These are phyloP conservation scores for Ophiorrhiza pumila DNA, from an alignment of 257 asterid species.

Conservation along the genomic window DNA sequence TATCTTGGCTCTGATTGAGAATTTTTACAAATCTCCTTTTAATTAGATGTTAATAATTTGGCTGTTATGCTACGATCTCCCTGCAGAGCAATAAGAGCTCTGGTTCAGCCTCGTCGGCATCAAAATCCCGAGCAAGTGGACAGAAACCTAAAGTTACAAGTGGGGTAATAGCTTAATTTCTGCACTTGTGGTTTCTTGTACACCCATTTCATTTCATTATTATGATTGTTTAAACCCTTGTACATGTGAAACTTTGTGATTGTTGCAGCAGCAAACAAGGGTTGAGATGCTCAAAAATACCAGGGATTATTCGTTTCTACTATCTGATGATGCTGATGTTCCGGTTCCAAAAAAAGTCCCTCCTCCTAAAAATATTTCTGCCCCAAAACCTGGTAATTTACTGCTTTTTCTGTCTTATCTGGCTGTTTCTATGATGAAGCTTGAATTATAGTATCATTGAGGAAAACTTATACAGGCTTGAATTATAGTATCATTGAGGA, in stretches of 20 bases:
- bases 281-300: conserved; percentile 69
- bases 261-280: conserved; percentile 57
- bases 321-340: conserved; percentile 74
- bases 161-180: conserved; percentile 43
- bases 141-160: conserved; percentile 41
- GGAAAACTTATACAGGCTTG: conserved; percentile 54
- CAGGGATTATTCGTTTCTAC: conserved; percentile 86
- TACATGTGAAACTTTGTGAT: conserved; percentile 7
- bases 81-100: conserved; percentile 55
- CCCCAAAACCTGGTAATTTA: conserved; percentile 63
- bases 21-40: too few species aligned
- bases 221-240: conserved; percentile 9
- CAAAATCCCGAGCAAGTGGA: conserved; percentile 39
- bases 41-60: neutral
- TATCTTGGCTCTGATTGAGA: neutral
- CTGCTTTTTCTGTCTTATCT: conserved; percentile 29
- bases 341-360: conserved; percentile 53
- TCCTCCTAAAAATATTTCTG: conserved; percentile 41
- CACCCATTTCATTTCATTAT: neutral
- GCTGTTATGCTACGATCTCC: neutral
- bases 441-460: conserved; percentile 35
- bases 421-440: conserved; percentile 22
- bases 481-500: conserved; percentile 40
- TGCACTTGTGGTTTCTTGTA: neutral
- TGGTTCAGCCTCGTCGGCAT: conserved; percentile 35